Evolutionary conservation across 1,284 basidiomycete genomes (phyloP), one percentile per base, ranked within the genome.

Genomic region (Malassezia dermatis): DNA sequence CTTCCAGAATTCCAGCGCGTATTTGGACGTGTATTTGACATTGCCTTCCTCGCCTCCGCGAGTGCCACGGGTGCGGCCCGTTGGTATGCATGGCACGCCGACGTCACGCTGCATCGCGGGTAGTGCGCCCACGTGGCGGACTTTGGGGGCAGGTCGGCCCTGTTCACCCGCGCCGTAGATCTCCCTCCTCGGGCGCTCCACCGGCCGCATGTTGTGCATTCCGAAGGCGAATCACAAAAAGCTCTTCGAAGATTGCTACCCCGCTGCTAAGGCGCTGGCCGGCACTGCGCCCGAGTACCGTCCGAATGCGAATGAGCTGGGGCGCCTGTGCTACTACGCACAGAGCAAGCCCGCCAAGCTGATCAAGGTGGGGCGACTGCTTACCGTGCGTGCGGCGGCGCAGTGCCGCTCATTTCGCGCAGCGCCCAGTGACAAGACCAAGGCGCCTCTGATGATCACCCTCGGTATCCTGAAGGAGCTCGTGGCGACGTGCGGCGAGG

Each of bases 221-320:
- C 71, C 88, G 76, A 84, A 85, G 59, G 83, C 88, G 59, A 84
- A 88, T 77, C 89, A 91, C 78, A 81, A 88, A 69, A 83, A 83
- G 63, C 84, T 94, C 59, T 82, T 96, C 70, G 82, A 83, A 56
- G 85, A 88, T 53, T 95, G 90, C 77, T 96, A 94, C 76, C 93
- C 93, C 6, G 81, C 86, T 2, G 78, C 84, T 53, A 86, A 89
- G 63, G 81, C 84, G 8, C 80, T 93, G 41, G 77, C 84, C 44
- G 82, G 84, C 27, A 80, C 86, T 8, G 85, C 81, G 24, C 84
- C 87, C 31, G 85, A 88, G 52, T 93, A 84, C 52, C 60, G 70
- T 28, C 71, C 73, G 44, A 75, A 73, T 53, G 59, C 65, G 44
- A 90, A 94, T 75, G 90, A 95, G 70, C 80, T 95, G 30, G 89